Evolutionary conservation across 1,139 yeast species (phyloP).

Genomic region (Barnettozyma hawaiiensis): DNA sequence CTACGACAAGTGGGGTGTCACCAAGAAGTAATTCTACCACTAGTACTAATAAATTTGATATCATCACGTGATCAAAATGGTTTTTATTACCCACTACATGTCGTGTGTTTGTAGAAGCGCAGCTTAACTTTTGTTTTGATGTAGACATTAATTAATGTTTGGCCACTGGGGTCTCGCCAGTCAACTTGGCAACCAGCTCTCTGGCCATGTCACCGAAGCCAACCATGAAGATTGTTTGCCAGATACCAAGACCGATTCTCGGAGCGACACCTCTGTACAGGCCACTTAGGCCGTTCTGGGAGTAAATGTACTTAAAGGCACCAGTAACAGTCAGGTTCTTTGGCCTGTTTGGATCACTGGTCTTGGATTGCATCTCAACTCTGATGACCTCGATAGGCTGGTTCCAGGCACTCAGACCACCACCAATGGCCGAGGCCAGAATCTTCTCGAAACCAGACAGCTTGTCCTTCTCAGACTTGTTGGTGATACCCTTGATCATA

Average conservation of each 20-base stretch:
- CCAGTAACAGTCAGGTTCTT: slow-evolving; percentile 77
- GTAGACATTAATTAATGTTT: slow-evolving; percentile 31
- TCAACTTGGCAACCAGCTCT: slow-evolving; percentile 52
- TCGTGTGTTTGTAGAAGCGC: background rate
- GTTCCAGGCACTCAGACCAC: slow-evolving; percentile 97
- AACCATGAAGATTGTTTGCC: slow-evolving; percentile 99
- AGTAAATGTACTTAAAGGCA: slow-evolving; percentile 77
- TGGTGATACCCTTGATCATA: slow-evolving; percentile 56
- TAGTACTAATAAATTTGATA: no score
- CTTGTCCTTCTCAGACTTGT: slow-evolving; percentile 56
- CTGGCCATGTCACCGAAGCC: slow-evolving; percentile 95
- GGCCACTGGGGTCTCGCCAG: slow-evolving; percentile 49
- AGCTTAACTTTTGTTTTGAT: slow-evolving; percentile 1
- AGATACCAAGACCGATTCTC: slow-evolving; percentile 90
- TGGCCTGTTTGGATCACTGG: slow-evolving; percentile 91
- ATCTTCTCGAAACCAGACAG: slow-evolving; percentile 76
- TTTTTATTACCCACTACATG: no score
- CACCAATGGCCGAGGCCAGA: slow-evolving; percentile 85
- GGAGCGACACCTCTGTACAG: slow-evolving; percentile 96
- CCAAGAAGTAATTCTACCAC: slow-evolving; percentile 10
- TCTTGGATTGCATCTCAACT: slow-evolving; percentile 96
- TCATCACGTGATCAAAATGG: no score
- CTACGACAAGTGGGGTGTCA: slow-evolving; percentile 71
- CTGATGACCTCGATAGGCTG: slow-evolving; percentile 97
- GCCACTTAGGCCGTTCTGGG: slow-evolving; percentile 80